Evolutionary conservation across 371 early-diverging fungal species (phyloP).

Genomic region (Coemansia sp.): DNA sequence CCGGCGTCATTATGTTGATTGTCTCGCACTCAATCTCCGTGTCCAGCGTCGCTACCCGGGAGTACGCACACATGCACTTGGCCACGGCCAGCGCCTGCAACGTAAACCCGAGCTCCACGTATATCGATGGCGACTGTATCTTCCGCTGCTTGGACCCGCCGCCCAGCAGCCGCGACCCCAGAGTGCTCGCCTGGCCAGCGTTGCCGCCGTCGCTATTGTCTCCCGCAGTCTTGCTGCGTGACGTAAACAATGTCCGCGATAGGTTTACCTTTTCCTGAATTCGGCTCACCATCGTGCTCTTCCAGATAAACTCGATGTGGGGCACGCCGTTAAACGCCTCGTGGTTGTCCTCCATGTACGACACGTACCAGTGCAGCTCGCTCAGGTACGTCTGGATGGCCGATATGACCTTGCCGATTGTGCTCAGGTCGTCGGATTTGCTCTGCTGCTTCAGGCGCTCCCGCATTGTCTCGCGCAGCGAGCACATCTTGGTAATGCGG

Average conservation of each 20-base stretch:
- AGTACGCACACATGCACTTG: slow-evolving; percentile 48
- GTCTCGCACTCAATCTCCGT: slow-evolving; percentile 48
- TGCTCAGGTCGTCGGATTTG: slow-evolving; percentile 39
- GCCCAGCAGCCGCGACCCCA: slow-evolving; percentile 23
- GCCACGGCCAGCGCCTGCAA: slow-evolving; percentile 39
- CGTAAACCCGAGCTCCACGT: slow-evolving; percentile 48
- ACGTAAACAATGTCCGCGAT: slow-evolving; percentile 18
- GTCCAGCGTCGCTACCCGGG: slow-evolving; percentile 38
- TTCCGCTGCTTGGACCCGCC: slow-evolving; percentile 37
- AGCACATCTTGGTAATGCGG: slow-evolving; percentile 41
- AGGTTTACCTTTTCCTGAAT: slow-evolving; percentile 25
- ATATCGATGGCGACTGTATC: slow-evolving; percentile 41
- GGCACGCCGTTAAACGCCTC: slow-evolving; percentile 32
- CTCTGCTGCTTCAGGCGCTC: slow-evolving; percentile 40
- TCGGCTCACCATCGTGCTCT: slow-evolving; percentile 46
- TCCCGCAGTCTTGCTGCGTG: slow-evolving; percentile 19
- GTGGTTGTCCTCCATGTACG: slow-evolving; percentile 29
- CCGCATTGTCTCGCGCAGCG: slow-evolving; percentile 44
- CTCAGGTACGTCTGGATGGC: slow-evolving; percentile 32
- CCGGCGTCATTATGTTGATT: slow-evolving; percentile 47
- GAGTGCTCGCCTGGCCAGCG: slow-evolving; percentile 1
- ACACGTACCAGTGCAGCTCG: slow-evolving; percentile 45
- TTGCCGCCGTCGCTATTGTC: slow-evolving; percentile 36
- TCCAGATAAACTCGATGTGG: slow-evolving; percentile 51
- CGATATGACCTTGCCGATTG: slow-evolving; percentile 14